Base-by-base conservation (phyloP, 257 asterid genomes). In the Ilex aquifolium region DNA sequence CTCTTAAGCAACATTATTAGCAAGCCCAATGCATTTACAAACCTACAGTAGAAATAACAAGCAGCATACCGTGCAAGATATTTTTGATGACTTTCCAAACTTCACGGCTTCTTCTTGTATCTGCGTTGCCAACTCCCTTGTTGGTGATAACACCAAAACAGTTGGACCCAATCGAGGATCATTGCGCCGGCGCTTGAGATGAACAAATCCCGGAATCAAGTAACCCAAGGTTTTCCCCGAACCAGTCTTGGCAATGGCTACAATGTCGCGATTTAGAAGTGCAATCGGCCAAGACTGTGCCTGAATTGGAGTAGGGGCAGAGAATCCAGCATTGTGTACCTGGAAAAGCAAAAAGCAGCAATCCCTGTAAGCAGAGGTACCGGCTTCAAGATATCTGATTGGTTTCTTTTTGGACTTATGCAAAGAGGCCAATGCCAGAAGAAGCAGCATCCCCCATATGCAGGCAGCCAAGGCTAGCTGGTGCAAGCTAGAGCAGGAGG, bases 231-330 rank as follows among this genome's bases (percentile, higher is more conserved):
- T 93, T 70, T 93, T 93, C 64, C 99, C 99, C 5, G 99, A 93
- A 54, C 99, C 99, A 46, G 99, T 93, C 88, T 93, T 93, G 54
- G 99, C 99, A 80, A 93, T 83, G 66, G 99, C 99, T 65, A 93
- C 99, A 61, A 93, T 88, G 74, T 93, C 97, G 32, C 90, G 92
- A 30, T 95, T 96, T 70, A 82, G 85, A 62, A 90, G 74, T 63
- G 96, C 99, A 80, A 93, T 77, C 13, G 97, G 99, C 97, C 99
- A 93, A n/a, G 99, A 87, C 40, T 93, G 97, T 13, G 99, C 99
- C 84, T 93, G 99, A 57, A 93, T 93, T 10, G 99, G 99, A 61
- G 97, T 87, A 74, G 99, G 97, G 57, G 92, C 90, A 72, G 95
- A 77, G 78, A 93, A 93, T 64, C 99, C 99, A 74, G 96, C 97